Evolutionary conservation across 495 filamentous ascomycete species (phyloP).

Genomic region (Hypoxylon fragiforme): DNA sequence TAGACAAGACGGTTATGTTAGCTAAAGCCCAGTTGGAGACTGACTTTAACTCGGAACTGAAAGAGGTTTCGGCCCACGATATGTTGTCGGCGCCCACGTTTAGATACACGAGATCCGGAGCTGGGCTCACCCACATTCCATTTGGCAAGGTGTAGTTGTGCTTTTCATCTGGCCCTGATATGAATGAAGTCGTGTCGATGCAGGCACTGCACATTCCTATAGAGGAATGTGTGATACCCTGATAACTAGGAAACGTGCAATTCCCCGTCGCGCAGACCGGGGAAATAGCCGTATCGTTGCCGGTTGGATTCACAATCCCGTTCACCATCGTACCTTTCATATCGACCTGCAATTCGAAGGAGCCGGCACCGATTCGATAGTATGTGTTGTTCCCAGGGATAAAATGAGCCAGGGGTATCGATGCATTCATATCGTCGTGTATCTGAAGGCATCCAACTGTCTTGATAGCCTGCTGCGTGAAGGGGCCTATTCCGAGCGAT

Average conservation of each 20-base stretch:
- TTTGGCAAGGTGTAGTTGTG: conserved; percentile 11
- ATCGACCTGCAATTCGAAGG: conserved; percentile 12
- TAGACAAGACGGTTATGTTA: conserved; percentile 13
- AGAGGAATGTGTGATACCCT: conserved; percentile 15
- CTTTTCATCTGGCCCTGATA: background rate
- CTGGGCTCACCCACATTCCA: conserved; percentile 7
- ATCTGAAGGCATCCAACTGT: conserved; percentile 6
- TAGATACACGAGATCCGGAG: background rate
- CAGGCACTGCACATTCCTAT: conserved; percentile 17
- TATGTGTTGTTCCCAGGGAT: background rate
- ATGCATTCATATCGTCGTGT: conserved; percentile 7
- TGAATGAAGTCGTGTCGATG: conserved; percentile 11
- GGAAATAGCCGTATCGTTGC: conserved; percentile 4
- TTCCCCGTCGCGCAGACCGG: conserved; percentile 16
- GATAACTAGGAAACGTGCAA: conserved; percentile 9
- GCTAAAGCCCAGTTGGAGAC: background rate
- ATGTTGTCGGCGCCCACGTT: background rate
- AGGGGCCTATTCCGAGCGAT: conserved; percentile 19
- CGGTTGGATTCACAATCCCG: conserved; percentile 8
- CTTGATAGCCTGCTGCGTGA: conserved; percentile 17
- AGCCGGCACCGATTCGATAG: background rate
- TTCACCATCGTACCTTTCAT: conserved; percentile 22
- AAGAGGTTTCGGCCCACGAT: conserved; percentile 1
- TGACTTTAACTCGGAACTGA: conserved; percentile 3
- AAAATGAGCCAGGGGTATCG: conserved; percentile 15